A percentile compares a stretch with the other conserved stretches of the same genome.
Conservation (phyloP, 768 basidiomycete species). For the Sporobolomyces roseus region DNA sequence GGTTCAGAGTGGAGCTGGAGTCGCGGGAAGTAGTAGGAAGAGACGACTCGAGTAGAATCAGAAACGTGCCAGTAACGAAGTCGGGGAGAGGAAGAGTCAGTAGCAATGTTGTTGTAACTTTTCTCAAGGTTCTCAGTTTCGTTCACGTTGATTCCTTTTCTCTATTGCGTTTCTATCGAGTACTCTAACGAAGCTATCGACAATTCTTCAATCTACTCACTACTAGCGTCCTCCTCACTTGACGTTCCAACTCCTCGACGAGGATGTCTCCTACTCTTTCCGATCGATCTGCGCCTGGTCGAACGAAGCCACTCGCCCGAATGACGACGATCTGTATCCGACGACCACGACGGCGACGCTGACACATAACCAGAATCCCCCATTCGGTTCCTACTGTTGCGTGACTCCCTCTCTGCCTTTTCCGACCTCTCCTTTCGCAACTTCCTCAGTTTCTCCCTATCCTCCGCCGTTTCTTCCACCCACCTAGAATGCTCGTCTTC, state of each 20-base stretch:
- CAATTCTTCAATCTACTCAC: too few relatives aligned
- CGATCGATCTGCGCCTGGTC: background rate
- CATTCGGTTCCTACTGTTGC: too few relatives aligned
- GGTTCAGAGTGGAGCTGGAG: background rate
- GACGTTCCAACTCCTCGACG: conserved; percentile 3
- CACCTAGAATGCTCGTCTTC: too few relatives aligned
- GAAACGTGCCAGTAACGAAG: background rate
- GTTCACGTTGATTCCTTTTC: background rate
- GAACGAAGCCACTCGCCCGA: too few relatives aligned
- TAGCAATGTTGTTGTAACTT: background rate
- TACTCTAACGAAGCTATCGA: too few relatives aligned
- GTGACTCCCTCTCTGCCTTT: too few relatives aligned
- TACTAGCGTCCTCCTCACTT: background rate
- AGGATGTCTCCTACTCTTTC: background rate
- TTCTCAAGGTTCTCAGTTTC: too few relatives aligned
- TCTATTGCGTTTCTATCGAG: background rate
- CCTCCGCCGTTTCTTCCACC: background rate
- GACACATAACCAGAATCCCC: background rate
- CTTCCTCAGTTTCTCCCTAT: too few relatives aligned
- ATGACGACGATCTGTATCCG: too few relatives aligned
- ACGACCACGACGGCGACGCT: too few relatives aligned
- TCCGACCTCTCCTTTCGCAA: too few relatives aligned
- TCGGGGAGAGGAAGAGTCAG: background rate
- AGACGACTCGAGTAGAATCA: background rate
- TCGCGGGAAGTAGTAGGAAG: too few relatives aligned